Conservation (phyloP, 169 alveolate species). For the Cryptosporidium ryanae region DNA sequence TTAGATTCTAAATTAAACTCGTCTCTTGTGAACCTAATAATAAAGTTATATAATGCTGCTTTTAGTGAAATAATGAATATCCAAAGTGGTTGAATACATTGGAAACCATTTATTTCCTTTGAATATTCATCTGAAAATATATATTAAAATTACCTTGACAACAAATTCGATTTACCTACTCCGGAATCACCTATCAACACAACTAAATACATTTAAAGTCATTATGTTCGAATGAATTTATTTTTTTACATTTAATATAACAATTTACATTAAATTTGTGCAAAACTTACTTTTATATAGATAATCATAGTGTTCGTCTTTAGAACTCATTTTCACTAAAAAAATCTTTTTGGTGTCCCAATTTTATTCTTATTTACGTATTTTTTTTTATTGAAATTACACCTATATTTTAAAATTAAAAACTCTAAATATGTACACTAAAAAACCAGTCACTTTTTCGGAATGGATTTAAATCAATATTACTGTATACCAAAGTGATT, state of each 20-base stretch:
- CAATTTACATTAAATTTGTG: background rate
- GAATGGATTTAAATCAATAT: no score
- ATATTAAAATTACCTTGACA: slow-evolving; percentile 82
- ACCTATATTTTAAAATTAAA: no score
- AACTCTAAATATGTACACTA: no score
- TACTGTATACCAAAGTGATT: no score
- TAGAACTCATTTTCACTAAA: slow-evolving; percentile 76
- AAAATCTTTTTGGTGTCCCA: background rate
- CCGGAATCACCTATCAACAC: slow-evolving; percentile 95
- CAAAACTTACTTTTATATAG: slow-evolving; percentile 81
- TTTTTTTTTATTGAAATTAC: no score
- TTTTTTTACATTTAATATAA: background rate
- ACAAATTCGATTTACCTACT: slow-evolving; percentile 95
- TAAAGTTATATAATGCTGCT: slow-evolving; percentile 10
- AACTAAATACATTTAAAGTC: slow-evolving; percentile 33
- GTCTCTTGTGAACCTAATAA: slow-evolving; percentile 92
- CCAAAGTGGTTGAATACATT: no score
- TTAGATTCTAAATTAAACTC: slow-evolving; percentile 94
- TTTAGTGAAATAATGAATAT: background rate
- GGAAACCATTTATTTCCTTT: background rate
- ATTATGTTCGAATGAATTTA: background rate
- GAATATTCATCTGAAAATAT: background rate
- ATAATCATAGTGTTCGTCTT: slow-evolving; percentile 84
- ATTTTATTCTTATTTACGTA: no score
- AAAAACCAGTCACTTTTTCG: no score